Conservation (phyloP, 2,329 filamentous ascomycete species). For the Trichophaea hybrida region DNA sequence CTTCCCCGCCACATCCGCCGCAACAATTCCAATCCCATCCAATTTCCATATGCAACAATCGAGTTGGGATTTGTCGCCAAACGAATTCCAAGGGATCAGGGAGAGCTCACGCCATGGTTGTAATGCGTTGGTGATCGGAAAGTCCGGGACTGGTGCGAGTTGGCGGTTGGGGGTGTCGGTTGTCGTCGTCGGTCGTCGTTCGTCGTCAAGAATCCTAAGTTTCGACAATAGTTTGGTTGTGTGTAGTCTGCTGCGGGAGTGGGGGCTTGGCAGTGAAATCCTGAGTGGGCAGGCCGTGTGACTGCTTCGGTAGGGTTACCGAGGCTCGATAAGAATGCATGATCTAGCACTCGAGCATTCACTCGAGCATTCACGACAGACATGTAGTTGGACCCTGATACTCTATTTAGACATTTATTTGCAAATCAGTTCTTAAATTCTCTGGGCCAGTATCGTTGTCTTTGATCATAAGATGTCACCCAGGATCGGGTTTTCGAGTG, state of each 20-base stretch:
- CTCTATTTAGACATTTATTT: too few relatives aligned
- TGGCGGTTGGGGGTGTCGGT: not conserved
- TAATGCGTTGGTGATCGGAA: slow-evolving; percentile 4
- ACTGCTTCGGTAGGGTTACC: not conserved
- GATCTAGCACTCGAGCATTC: too few relatives aligned
- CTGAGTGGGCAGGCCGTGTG: too few relatives aligned
- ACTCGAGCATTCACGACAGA: too few relatives aligned
- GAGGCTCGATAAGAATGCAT: not conserved
- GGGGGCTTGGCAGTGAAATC: not conserved
- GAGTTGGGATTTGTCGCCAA: slow-evolving; percentile 1
- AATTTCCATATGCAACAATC: not conserved
- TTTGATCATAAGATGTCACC: too few relatives aligned
- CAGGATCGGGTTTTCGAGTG: too few relatives aligned
- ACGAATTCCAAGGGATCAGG: not conserved
- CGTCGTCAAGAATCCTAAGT: not conserved
- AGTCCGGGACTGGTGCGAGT: not conserved
- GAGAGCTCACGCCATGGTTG: slow-evolving; percentile 22
- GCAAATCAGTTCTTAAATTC: too few relatives aligned
- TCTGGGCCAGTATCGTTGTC: too few relatives aligned
- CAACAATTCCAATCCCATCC: not conserved
- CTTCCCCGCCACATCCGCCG: slow-evolving; percentile 1
- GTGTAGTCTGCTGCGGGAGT: slow-evolving; percentile 4
- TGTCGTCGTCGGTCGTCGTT: slow-evolving; percentile 15
- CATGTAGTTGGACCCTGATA: too few relatives aligned
- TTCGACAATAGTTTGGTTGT: too few relatives aligned